A percentile compares a stretch with the other conserved stretches of the same genome.
These are phyloP conservation scores for Cyberlindnera xylosilytica DNA, from an alignment of 805 yeast species.

Conservation along the genomic window DNA sequence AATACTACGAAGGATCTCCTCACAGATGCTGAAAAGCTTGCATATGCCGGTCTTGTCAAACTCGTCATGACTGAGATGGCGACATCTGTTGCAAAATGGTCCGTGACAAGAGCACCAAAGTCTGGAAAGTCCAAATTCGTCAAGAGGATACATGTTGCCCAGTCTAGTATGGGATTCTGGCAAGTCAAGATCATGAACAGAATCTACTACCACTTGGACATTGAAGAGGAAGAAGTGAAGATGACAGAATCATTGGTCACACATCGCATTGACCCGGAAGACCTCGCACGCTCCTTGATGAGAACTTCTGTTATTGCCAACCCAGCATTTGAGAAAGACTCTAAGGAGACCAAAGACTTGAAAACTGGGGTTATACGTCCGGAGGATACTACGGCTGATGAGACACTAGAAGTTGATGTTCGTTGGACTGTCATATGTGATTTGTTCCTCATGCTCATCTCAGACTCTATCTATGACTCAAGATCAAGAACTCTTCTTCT, in stretches of 20 bases:
- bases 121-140: conserved; percentile 45
- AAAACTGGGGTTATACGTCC: conserved; percentile 9
- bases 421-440: conserved; percentile 96
- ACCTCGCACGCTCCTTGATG: conserved; percentile 62
- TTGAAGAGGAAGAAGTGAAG: conserved; percentile 66
- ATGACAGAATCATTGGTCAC: conserved; percentile 86
- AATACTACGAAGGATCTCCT: conserved; percentile 78
- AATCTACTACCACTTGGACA: conserved; percentile 77
- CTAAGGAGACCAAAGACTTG: conserved; percentile 12
- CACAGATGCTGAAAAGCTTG: conserved; percentile 81
- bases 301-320: conserved; percentile 49
- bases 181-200: conserved; percentile 66
- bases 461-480: conserved; percentile 85
- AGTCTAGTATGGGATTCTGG: conserved; percentile 84
- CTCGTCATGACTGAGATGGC: conserved; percentile 79
- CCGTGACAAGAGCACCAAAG: conserved; percentile 43
- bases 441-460: conserved; percentile 70
- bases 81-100: conserved; percentile 59
- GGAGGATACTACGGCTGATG: conserved; percentile 27
- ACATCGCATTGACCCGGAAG: conserved; percentile 77
- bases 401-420: conserved; percentile 60
- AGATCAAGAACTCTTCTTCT: conserved; percentile 80
- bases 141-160: conserved; percentile 59
- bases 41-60: conserved; percentile 83
- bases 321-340: conserved; percentile 35